Evolutionary conservation across 2,329 filamentous ascomycete genomes (phyloP), one percentile per base, ranked within the genome.

Genomic region (Dactylellina cionopaga): DNA sequence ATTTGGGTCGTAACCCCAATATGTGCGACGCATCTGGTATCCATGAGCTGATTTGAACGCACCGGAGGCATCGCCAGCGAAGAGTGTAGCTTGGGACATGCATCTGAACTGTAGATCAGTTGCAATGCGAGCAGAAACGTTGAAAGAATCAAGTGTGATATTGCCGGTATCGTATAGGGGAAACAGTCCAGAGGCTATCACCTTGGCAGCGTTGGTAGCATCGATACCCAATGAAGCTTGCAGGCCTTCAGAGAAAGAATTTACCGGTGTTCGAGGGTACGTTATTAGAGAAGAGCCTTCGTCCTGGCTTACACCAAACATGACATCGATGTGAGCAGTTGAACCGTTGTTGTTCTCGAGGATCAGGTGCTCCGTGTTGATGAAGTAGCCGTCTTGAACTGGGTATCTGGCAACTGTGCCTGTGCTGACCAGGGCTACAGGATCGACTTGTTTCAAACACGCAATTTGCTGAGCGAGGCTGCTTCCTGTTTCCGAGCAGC

Each of bases 51-150:
- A 78, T 22, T 81, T 77, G 75, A 87, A 84, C 0, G 83, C 82
- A 2, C 79, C 78, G 13, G 81, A 82, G 11, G 77, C 66, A 0
- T 83, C 79, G 1, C 83, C 85, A 0, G 84, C 81, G 76, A 84
- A 84, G 5, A 83, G 83, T 2, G 86, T 88, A 3, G 86, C 85
- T 77, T 88, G 83, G 76, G 87, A 85, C 49, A 85, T 79, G 77
- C 87, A 89, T 64, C 86, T 83, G 81, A 88, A 88, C 5, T 84
- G 83, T 54, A 82, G 84, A 77, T 88, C 86, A 1, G 86, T 88
- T 1, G 85, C 83, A 39, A 88, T 80, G 4, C 84, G 84, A 7
- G 84, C 80, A 17, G 83, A 83, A 31, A 85, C 81, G 70, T 86
- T 86, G 81, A 85, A 88, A 1, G 86, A 81, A 68, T 86, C 83